Percentiles rank a stretch among this genome's conserved stretches.
phyloP scores from a whole-genome alignment of 164 flowering plant genomes.

The Tetrastigma voinierianum region DNA sequence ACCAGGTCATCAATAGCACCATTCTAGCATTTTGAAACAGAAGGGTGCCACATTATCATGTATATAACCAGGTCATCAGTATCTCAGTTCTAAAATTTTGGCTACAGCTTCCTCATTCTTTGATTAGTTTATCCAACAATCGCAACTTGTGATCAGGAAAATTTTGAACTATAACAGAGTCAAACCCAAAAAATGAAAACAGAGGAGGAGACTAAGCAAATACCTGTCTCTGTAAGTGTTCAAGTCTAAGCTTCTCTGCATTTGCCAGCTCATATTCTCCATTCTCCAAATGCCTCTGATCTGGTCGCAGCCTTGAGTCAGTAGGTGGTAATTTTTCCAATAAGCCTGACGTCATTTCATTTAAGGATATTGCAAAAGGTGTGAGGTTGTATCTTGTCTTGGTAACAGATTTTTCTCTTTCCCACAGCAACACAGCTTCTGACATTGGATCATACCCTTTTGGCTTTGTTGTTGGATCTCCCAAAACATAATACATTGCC shows the following conservation, averaged over 20 bases:
- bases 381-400: conserved; percentile 94
- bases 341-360: conserved; percentile 83
- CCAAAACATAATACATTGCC: conserved; percentile 94
- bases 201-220: background rate
- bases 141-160: no score
- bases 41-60: no score
- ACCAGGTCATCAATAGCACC: no score
- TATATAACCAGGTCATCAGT: no score
- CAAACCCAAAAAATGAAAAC: background rate
- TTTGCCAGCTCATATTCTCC: conserved; percentile 96
- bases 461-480: conserved; percentile 91
- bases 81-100: no score
- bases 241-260: conserved; percentile 91
- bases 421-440: conserved; percentile 93
- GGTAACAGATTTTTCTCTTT: conserved; percentile 70
- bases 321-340: conserved; percentile 82
- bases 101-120: no score
- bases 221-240: conserved; percentile 94
- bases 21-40: no score
- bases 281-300: conserved; percentile 87
- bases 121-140: no score
- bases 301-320: conserved; percentile 96
- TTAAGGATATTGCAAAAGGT: conserved; percentile 91
- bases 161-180: background rate
- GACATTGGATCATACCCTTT: conserved; percentile 98